Evolutionary conservation across 192 early-diverging fungal genomes (phyloP).

Genomic region (Entomortierella lignicola): DNA sequence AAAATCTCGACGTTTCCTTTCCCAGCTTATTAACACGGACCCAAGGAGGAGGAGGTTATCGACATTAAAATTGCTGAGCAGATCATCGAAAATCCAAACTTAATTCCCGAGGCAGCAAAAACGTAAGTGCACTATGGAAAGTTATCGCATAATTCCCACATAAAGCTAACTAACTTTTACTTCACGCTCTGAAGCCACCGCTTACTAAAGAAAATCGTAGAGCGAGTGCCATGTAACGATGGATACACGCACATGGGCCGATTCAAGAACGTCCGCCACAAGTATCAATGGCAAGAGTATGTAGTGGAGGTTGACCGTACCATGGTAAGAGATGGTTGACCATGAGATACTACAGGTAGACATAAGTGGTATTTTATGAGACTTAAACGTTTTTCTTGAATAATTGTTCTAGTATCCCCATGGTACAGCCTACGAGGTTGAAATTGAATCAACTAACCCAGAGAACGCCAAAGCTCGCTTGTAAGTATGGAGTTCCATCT

Average conservation of each 20-base stretch:
- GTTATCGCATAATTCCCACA: too few species aligned
- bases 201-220: slow-evolving; percentile 42
- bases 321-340: slow-evolving; percentile 12
- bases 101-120: slow-evolving; percentile 29
- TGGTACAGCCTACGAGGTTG: slow-evolving; percentile 37
- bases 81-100: slow-evolving; percentile 30
- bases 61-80: slow-evolving; percentile 18
- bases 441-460: slow-evolving; percentile 43
- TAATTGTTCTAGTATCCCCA: slow-evolving; percentile 28
- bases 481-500: slow-evolving; percentile 4
- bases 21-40: not conserved
- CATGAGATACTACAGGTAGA: too few species aligned
- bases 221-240: slow-evolving; percentile 26
- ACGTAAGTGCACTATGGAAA: slow-evolving; percentile 18
- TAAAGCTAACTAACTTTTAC: not conserved
- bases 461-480: slow-evolving; percentile 31
- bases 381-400: slow-evolving; percentile 2
- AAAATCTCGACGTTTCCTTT: not conserved
- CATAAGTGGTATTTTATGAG: too few species aligned
- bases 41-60: slow-evolving; percentile 33
- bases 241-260: slow-evolving; percentile 45
- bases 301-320: slow-evolving; percentile 43
- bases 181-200: slow-evolving; percentile 17
- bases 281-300: slow-evolving; percentile 38
- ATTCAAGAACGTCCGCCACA: slow-evolving; percentile 44